Evolutionary conservation across 2,329 filamentous ascomycete species (phyloP).

Genomic region (Calycina herbarum): DNA sequence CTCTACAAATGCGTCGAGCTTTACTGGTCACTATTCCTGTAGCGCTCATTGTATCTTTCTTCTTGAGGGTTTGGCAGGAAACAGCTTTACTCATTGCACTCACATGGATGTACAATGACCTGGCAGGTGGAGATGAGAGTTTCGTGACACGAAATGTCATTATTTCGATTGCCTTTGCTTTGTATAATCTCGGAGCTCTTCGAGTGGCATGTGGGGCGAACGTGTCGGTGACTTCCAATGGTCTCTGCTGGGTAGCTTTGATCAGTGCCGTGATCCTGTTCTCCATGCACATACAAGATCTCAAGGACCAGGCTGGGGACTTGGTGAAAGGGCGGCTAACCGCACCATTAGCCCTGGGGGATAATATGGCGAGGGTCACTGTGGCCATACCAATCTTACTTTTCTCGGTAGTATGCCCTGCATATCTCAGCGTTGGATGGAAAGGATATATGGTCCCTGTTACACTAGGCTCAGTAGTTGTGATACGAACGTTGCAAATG

Average conservation of each 20-base stretch:
- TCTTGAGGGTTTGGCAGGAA: constrained; percentile 8
- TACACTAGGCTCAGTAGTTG: not conserved
- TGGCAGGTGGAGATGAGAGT: not conserved
- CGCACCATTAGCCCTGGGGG: not conserved
- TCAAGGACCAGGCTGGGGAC: constrained; percentile 12
- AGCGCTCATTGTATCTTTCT: constrained; percentile 26
- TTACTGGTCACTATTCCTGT: constrained; percentile 32
- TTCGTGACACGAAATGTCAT: constrained; percentile 1
- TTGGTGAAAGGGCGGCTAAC: not conserved
- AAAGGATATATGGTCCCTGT: not conserved
- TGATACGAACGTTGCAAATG: not conserved
- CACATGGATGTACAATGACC: constrained; percentile 12
- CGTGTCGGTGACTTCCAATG: not conserved
- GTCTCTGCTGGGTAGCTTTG: not conserved
- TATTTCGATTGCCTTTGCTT: not conserved
- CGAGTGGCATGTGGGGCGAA: not conserved
- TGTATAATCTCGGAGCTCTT: constrained; percentile 3
- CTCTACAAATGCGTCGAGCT: constrained; percentile 25
- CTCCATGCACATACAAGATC: constrained; percentile 14
- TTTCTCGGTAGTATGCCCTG: not conserved
- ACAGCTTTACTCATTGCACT: not conserved
- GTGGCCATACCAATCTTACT: not conserved
- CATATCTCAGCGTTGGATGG: not conserved
- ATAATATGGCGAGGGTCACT: not conserved
- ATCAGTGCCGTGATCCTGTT: constrained; percentile 12